These are phyloP conservation scores for Termitomyces sp. DNA, from an alignment of 768 basidiomycete species.

Conservation along the genomic window DNA sequence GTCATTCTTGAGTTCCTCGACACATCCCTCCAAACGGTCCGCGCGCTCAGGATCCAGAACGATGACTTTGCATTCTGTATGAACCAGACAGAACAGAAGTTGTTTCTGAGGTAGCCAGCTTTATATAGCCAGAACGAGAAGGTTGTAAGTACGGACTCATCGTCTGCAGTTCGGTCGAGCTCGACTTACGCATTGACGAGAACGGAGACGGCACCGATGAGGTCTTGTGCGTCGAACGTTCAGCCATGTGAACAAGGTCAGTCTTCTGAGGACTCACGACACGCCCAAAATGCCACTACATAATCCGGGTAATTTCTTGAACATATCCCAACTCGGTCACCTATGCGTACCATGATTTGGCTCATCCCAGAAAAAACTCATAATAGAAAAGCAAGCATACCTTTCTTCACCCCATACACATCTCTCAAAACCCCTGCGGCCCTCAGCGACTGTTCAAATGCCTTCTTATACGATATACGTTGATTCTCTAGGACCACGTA, in stretches of 20 bases:
- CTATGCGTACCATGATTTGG: constrained; percentile 11
- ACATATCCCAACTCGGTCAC: constrained; percentile 40
- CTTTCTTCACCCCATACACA: constrained; percentile 46
- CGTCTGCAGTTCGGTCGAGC: background rate
- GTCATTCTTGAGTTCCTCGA: constrained; percentile 20
- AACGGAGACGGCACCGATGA: constrained; percentile 45
- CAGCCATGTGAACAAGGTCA: background rate
- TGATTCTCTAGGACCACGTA: constrained; percentile 48
- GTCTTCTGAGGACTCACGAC: constrained; percentile 23
- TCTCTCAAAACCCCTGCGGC: constrained; percentile 30
- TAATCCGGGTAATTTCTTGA: constrained; percentile 45
- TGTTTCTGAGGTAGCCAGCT: constrained; percentile 37
- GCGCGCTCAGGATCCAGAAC: constrained; percentile 43
- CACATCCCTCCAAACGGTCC: constrained; percentile 25
- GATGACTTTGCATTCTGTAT: constrained; percentile 36
- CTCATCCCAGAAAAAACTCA: background rate
- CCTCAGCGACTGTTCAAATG: constrained; percentile 28
- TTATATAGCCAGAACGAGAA: background rate
- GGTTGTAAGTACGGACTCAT: background rate
- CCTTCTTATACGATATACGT: constrained; percentile 35
- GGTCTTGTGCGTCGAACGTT: constrained; percentile 18
- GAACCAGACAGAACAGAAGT: constrained; percentile 37
- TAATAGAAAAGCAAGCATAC: constrained; percentile 9
- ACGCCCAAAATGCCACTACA: constrained; percentile 43
- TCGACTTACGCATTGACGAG: constrained; percentile 38